Conservation (phyloP, 2,329 filamentous ascomycete species). For the Calonectria montana region DNA sequence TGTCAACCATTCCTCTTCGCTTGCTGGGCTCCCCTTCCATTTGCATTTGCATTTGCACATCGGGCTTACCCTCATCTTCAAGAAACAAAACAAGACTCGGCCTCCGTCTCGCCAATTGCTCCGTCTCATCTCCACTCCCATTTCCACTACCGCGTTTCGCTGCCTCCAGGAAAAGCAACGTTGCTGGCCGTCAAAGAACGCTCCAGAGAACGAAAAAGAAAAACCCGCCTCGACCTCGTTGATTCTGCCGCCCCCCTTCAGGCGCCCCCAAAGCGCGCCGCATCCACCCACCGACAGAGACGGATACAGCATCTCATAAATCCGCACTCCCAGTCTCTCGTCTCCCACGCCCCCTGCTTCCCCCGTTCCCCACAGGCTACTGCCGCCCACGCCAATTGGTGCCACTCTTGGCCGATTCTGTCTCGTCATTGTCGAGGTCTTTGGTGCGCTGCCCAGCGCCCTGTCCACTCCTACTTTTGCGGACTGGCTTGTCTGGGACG, state of each 20-base stretch:
- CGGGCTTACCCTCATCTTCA: not conserved
- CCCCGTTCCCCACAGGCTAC: conserved; percentile 35
- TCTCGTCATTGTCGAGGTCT: conserved; percentile 45
- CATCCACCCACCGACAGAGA: conserved; percentile 10
- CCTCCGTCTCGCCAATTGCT: conserved; percentile 8
- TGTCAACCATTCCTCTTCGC: not conserved
- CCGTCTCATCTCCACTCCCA: conserved; percentile 17
- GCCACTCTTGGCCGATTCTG: conserved; percentile 36
- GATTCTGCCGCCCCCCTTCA: not conserved
- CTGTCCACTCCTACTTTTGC: conserved; percentile 26
- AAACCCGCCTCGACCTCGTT: conserved; percentile 10
- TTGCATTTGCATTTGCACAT: not conserved
- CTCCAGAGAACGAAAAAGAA: conserved; percentile 12
- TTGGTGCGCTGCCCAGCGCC: conserved; percentile 32
- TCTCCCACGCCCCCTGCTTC: conserved; percentile 36
- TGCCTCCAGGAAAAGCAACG: conserved; percentile 8
- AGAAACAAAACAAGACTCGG: conserved; percentile 4
- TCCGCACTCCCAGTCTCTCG: conserved; percentile 9
- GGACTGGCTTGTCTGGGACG: conserved; percentile 10
- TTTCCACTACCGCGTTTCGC: conserved; percentile 1
- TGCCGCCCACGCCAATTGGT: conserved; percentile 40
- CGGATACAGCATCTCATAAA: conserved; percentile 5
- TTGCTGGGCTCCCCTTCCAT: not conserved
- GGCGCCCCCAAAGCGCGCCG: not conserved
- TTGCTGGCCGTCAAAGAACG: conserved; percentile 1